Evolutionary conservation across 306 rosid species (phyloP).

Genomic region (Castanospermum australe): DNA sequence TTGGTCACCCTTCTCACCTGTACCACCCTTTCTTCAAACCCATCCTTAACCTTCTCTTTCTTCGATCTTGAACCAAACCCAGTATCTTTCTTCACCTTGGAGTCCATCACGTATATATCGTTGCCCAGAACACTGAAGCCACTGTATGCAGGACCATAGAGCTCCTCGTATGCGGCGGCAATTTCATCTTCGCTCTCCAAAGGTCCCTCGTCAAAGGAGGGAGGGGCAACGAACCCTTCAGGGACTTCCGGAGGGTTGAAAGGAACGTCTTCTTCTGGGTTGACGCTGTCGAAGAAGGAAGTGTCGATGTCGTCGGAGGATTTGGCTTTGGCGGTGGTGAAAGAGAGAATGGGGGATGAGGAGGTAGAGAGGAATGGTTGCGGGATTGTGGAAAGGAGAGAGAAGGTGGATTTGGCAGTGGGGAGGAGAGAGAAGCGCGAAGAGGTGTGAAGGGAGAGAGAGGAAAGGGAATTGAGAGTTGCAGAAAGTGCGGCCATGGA

Average conservation of each 20-base stretch:
- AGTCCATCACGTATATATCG: constrained; percentile 72
- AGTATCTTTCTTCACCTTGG: constrained; percentile 45
- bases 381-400: not conserved
- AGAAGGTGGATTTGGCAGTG: constrained; percentile 24
- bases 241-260: constrained; percentile 75
- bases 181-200: constrained; percentile 73
- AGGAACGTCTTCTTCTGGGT: constrained; percentile 46
- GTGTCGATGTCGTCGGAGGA: constrained; percentile 68
- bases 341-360: not conserved
- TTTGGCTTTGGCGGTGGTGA: constrained; percentile 27
- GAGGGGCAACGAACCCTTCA: constrained; percentile 65
- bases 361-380: constrained; percentile 14
- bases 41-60: constrained; percentile 76
- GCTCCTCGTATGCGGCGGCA: constrained; percentile 77
- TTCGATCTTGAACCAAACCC: constrained; percentile 63
- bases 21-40: constrained; percentile 88
- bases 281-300: constrained; percentile 57
- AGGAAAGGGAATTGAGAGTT: constrained; percentile 37
- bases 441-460: constrained; percentile 45
- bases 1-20: constrained; percentile 92
- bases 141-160: constrained; percentile 84
- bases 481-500: constrained; percentile 32
- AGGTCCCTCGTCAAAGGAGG: constrained; percentile 74
- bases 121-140: constrained; percentile 67
- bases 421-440: constrained; percentile 31